Base-by-base conservation (phyloP, 768 basidiomycete species). In the Termitomyces sp. region DNA sequence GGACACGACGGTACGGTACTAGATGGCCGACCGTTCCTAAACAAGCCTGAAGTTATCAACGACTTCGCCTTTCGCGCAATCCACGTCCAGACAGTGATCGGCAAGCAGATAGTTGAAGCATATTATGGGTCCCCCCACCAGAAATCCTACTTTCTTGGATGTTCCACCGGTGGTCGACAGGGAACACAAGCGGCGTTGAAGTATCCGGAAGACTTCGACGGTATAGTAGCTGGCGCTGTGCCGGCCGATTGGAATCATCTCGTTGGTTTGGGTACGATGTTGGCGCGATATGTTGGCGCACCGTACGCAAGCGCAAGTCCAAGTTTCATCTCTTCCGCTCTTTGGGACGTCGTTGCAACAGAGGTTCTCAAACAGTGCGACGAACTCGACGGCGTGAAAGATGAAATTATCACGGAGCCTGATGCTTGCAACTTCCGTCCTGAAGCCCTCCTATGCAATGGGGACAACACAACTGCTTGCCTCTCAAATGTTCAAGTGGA, bases 141-240 rank as follows among this genome's bases (percentile, higher is more conserved):
- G 8, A 61, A 59, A 49, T 61, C 63, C 8, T 65, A 65, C 25
- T 65, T 31, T 34, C 60, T 65, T 5, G 63, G 60, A 36, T 64
- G 60, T 37, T 60, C 60, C 2, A 64, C 63, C 25, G 25, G 25
- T 25, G 25, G 25, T 25, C 25, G 25, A 25, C 25, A 65, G 57
- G 63, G 63, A 12, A 59, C 55, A 17, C 60, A 61, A 54, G 31
- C 60, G 6, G 63, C 25, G 25, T 25, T 25, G 25, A 25, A 25
- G 25, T 25, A 25, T 25, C 25, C 25, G 25, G 25, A 25, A 25
- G 25, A 25, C 25, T 25, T 25, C 25, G 25, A 25, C 25, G 25
- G 25, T 25, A 25, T 25, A 1, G 25, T 25, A 25, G 25, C 25
- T 25, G 25, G 25, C 25, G 25, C 25, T 25, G 25, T 25, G 25